These are phyloP conservation scores for Lepidium africanum DNA, from an alignment of 345 rosid genomes.

Conservation along the genomic window DNA sequence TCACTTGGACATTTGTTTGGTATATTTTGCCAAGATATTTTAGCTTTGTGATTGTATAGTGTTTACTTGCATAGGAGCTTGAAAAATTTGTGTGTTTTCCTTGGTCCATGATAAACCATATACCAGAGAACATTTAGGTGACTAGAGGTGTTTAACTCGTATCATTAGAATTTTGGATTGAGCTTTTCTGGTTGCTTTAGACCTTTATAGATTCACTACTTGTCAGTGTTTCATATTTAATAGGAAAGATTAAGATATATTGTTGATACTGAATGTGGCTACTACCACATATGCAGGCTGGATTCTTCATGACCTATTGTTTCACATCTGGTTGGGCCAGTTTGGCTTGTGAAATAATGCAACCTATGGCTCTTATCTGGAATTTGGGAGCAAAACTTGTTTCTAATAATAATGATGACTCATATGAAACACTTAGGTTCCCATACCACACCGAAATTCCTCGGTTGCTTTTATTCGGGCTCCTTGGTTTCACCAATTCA, in stretches of 20 bases:
- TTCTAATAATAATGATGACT: constrained; percentile 36
- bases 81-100: not conserved
- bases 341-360: constrained; percentile 69
- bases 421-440: constrained; percentile 38
- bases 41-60: not conserved
- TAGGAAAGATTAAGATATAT: not conserved
- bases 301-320: constrained; percentile 85
- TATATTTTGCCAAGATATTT: not conserved
- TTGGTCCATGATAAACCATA: not conserved
- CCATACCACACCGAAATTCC: constrained; percentile 91
- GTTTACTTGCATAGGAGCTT: not conserved
- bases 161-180: not conserved
- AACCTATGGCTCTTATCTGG: constrained; percentile 49
- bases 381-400: constrained; percentile 41
- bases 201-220: not conserved
- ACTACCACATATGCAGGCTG: constrained; percentile 52
- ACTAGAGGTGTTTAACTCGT: not conserved
- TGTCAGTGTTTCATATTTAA: not conserved
- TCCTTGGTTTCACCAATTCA: constrained; percentile 80
- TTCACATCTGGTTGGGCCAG: constrained; percentile 90
- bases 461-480: constrained; percentile 67
- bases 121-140: not conserved
- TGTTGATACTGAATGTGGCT: constrained; percentile 11
- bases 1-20: not conserved
- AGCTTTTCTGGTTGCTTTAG: not conserved